These are phyloP conservation scores for Salmacisia buchloeana DNA, from an alignment of 1,284 basidiomycete genomes.

Conservation along the genomic window DNA sequence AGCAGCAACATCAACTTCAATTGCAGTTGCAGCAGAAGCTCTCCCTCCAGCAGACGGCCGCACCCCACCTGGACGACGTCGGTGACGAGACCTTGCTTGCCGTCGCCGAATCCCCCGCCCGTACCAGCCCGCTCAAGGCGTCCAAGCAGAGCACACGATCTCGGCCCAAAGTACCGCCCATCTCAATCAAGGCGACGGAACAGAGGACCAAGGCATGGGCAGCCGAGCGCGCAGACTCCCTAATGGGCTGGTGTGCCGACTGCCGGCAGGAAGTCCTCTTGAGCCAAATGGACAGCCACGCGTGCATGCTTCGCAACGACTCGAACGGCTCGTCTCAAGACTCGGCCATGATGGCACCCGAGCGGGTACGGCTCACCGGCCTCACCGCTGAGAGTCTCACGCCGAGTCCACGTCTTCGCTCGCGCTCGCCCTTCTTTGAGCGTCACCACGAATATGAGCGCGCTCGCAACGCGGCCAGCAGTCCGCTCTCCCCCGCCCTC, in stretches of 20 bases:
- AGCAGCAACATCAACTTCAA: too few relatives aligned
- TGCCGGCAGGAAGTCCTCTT: slow-evolving; percentile 1
- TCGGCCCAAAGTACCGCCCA: neutral
- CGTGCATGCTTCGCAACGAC: neutral
- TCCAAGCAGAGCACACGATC: neutral
- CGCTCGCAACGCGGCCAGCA: neutral
- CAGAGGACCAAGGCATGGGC: neutral
- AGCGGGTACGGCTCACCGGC: neutral
- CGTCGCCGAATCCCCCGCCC: neutral
- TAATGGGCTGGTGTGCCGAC: neutral
- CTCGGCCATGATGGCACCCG: neutral
- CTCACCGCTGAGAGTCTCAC: neutral
- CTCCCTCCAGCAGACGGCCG: too few relatives aligned
- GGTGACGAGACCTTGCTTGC: neutral
- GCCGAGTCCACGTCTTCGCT: neutral
- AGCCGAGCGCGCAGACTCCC: neutral
- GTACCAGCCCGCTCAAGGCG: neutral
- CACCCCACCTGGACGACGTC: neutral
- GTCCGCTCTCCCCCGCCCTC: neutral
- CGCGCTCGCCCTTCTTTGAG: slow-evolving; percentile 2
- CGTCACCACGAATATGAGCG: neutral
- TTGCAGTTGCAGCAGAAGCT: neutral
- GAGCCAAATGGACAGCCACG: neutral
- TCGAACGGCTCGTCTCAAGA: neutral
- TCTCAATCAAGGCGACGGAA: neutral